Evolutionary conservation across 176 grass and related monocot species (phyloP).

Genomic region (Urochloa ruziziensis): DNA sequence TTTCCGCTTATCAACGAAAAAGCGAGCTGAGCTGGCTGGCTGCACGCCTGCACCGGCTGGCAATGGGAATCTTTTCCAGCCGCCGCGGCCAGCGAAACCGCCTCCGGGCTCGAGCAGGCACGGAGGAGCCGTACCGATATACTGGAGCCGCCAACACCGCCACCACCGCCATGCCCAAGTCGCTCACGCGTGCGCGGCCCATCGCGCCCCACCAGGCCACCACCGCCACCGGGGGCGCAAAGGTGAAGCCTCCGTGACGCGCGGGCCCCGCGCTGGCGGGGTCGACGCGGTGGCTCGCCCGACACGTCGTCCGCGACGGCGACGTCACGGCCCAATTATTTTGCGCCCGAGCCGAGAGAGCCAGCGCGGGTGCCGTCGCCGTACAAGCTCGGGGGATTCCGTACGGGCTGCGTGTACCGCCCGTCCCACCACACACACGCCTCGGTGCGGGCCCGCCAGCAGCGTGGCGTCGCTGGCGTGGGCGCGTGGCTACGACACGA

Average conservation of each 20-base stretch:
- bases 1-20: not conserved
- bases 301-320: not conserved
- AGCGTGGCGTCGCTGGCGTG: not conserved
- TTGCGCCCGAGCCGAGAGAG: not conserved
- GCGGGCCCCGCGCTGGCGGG: not conserved
- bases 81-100: not conserved
- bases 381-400: conserved; percentile 23
- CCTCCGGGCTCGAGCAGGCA: not conserved
- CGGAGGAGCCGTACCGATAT: not conserved
- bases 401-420: conserved; percentile 31
- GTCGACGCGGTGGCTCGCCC: not conserved
- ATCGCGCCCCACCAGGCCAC: not conserved
- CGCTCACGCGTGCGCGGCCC: not conserved
- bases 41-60: not conserved
- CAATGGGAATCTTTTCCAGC: not conserved
- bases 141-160: too few species aligned
- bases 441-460: not conserved
- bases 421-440: not conserved
- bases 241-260: not conserved
- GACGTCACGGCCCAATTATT: not conserved
- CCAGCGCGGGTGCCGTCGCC: not conserved
- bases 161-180: too few species aligned
- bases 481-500: not conserved
- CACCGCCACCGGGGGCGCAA: too few species aligned
- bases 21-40: too few species aligned